phyloP scores from a whole-genome alignment of 148 eudicot genomes.

The Camellia japonica region DNA sequence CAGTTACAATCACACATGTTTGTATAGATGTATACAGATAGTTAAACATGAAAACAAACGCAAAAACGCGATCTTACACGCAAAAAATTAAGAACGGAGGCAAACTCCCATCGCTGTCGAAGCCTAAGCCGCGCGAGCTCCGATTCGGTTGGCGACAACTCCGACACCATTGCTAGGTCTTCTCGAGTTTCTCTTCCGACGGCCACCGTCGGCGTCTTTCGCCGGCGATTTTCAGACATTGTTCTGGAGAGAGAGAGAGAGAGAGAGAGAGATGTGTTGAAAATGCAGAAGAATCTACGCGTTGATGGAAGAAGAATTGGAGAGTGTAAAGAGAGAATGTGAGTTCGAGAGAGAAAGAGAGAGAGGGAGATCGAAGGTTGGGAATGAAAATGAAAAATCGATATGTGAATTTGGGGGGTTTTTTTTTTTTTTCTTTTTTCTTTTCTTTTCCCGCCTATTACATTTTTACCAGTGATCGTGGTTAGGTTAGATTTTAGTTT shows the following conservation, averaged over 20 bases:
- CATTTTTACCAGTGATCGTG: neutral
- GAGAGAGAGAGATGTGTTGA: neutral
- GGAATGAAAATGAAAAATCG: neutral
- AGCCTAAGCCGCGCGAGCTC: constrained; percentile 38
- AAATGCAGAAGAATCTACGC: neutral
- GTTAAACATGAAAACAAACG: neutral
- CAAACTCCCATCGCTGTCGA: constrained; percentile 75
- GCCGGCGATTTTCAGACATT: constrained; percentile 25
- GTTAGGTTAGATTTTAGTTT: neutral
- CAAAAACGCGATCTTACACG: constrained; percentile 32
- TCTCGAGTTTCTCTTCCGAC: constrained; percentile 19
- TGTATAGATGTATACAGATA: neutral
- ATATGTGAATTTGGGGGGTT: constrained; percentile 11
- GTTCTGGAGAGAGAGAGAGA: neutral
- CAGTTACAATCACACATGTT: neutral
- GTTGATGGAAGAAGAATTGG: neutral
- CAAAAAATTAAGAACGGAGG: constrained; percentile 66
- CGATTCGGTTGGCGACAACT: constrained; percentile 5
- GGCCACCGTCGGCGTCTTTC: neutral
- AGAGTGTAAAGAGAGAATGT: neutral
- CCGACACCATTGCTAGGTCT: neutral
- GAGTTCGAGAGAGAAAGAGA: constrained; percentile 1
- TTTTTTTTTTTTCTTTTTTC: too few relatives aligned
- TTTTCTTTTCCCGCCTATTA: constrained; percentile 17
- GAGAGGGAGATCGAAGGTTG: neutral